Evolutionary conservation across 2,329 filamentous ascomycete species (phyloP).

Genomic region (Beauveria varroae): DNA sequence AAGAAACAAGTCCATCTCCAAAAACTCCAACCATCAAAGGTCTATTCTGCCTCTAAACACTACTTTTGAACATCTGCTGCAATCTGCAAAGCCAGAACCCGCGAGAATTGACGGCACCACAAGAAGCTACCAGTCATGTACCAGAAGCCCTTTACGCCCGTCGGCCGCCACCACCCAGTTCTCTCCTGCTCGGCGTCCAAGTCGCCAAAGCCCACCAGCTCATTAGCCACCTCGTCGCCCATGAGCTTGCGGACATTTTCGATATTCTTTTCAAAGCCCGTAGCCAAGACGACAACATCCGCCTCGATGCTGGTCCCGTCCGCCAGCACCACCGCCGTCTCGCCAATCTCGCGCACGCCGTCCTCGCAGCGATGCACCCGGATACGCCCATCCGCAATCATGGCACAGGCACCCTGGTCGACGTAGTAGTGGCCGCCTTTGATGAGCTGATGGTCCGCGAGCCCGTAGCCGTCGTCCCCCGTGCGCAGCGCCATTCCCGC

Average conservation of each 20-base stretch:
- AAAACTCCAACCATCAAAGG: too few relatives aligned
- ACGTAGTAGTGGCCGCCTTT: constrained; percentile 36
- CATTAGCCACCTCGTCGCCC: constrained; percentile 29
- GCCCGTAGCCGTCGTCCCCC: constrained; percentile 27
- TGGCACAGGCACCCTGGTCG: constrained; percentile 31
- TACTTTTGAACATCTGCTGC: background rate
- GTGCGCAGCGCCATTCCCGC: constrained; percentile 28
- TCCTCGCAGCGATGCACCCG: constrained; percentile 25
- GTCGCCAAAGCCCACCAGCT: constrained; percentile 27
- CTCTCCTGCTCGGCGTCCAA: constrained; percentile 28
- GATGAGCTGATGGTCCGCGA: constrained; percentile 31
- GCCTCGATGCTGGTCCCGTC: constrained; percentile 30
- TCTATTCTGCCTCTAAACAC: too few relatives aligned
- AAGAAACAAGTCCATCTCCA: too few relatives aligned
- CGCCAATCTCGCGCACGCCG: constrained; percentile 25
- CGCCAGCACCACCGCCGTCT: constrained; percentile 18
- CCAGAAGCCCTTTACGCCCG: constrained; percentile 30
- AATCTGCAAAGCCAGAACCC: constrained; percentile 32
- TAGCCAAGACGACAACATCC: constrained; percentile 35
- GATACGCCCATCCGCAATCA: constrained; percentile 35
- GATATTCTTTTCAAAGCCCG: constrained; percentile 34
- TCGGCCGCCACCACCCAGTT: constrained; percentile 24
- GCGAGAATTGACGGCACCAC: constrained; percentile 27
- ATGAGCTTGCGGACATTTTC: constrained; percentile 26
- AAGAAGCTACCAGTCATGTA: constrained; percentile 31